Percentiles rank a stretch among this genome's conserved stretches.
These are phyloP conservation scores for Pseudomonodictys pantanalensis DNA, from an alignment of 495 filamentous ascomycete genomes.

Conservation along the genomic window DNA sequence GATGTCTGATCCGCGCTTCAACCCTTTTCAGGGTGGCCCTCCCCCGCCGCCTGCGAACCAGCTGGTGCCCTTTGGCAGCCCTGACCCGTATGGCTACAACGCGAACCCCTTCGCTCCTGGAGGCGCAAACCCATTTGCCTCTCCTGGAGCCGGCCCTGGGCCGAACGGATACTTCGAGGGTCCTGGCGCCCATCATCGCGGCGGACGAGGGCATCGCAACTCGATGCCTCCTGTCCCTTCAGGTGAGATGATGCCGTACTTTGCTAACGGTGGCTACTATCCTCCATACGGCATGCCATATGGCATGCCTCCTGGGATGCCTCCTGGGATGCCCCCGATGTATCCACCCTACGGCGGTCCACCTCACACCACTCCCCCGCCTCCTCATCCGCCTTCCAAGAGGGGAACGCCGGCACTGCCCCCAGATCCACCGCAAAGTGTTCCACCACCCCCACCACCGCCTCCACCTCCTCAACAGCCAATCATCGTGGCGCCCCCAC, in stretches of 20 bases:
- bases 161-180: constrained; percentile 28
- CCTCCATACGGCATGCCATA: constrained; percentile 27
- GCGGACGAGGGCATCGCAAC: constrained; percentile 30
- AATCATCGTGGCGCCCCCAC: constrained; percentile 9
- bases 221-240: constrained; percentile 30
- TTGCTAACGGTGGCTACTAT: constrained; percentile 12
- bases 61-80: constrained; percentile 35
- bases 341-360: constrained; percentile 19
- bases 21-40: constrained; percentile 21
- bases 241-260: constrained; percentile 35
- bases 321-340: constrained; percentile 29
- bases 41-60: constrained; percentile 23
- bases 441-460: constrained; percentile 3
- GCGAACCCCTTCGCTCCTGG: constrained; percentile 39
- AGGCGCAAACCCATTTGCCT: constrained; percentile 36
- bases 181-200: constrained; percentile 1
- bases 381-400: constrained; percentile 24
- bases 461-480: constrained; percentile 8
- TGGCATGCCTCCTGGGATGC: constrained; percentile 23
- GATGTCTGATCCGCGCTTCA: constrained; percentile 24
- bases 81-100: constrained; percentile 38
- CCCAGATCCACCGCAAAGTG: not conserved
- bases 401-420: constrained; percentile 22
- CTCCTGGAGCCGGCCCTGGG: constrained; percentile 25
- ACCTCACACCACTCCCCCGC: constrained; percentile 20